Conservation (phyloP, 192 early-diverging fungal genomes). For the Lobosporangium transversale region DNA sequence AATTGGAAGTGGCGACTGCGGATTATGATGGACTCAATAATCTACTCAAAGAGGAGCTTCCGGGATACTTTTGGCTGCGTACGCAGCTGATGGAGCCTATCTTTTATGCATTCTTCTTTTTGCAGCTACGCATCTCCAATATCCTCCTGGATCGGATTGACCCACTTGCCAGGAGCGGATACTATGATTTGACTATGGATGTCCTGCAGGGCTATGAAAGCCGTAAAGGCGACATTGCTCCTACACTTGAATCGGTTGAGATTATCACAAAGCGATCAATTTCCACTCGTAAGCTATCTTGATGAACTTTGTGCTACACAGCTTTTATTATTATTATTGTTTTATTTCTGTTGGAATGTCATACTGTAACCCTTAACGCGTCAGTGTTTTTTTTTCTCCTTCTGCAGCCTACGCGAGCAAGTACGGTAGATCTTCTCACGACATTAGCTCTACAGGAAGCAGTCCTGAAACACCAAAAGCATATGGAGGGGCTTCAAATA, state of each 20-base stretch:
- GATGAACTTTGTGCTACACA: too few relatives aligned
- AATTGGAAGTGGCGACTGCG: constrained; percentile 81
- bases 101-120: constrained; percentile 82
- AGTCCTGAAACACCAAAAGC: constrained; percentile 8
- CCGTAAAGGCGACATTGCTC: constrained; percentile 43
- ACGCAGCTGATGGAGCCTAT: constrained; percentile 88
- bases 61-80: constrained; percentile 78
- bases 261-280: constrained; percentile 39
- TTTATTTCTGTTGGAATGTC: too few relatives aligned
- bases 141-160: constrained; percentile 70
- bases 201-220: constrained; percentile 54
- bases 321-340: too few relatives aligned
- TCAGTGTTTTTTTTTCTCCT: background rate
- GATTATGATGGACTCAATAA: constrained; percentile 90
- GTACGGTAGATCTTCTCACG: constrained; percentile 24
- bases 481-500: constrained; percentile 15
- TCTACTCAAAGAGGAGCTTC: constrained; percentile 82
- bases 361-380: too few relatives aligned
- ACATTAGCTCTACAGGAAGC: constrained; percentile 25
- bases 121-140: constrained; percentile 83
- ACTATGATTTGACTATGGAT: constrained; percentile 66
- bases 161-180: constrained; percentile 63
- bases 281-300: constrained; percentile 11
- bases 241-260: constrained; percentile 44
- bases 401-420: constrained; percentile 30